Conservation (phyloP, 164 flowering plant species). For the Macadamia integrifolia region DNA sequence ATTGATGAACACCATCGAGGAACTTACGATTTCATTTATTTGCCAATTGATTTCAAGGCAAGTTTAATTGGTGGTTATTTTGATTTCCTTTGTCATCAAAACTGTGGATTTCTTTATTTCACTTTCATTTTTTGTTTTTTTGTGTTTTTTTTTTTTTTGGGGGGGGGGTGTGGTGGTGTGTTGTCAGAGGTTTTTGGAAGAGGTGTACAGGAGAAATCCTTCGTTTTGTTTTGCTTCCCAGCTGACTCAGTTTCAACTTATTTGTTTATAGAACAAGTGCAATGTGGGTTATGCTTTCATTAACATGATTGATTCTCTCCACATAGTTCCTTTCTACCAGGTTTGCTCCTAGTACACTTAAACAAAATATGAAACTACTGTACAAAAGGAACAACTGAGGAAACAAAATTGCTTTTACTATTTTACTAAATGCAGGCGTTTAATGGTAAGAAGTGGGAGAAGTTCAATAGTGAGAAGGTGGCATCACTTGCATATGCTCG, state of each 20-base stretch:
- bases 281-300: slow-evolving; percentile 91
- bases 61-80: slow-evolving; percentile 9
- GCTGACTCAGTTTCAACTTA: neutral
- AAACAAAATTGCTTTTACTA: neutral
- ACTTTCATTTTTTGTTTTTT: neutral
- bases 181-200: neutral
- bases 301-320: slow-evolving; percentile 67
- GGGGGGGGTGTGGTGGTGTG: neutral
- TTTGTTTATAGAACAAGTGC: slow-evolving; percentile 67
- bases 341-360: slow-evolving; percentile 23
- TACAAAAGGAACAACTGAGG: neutral
- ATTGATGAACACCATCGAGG: slow-evolving; percentile 73
- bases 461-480: slow-evolving; percentile 89
- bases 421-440: slow-evolving; percentile 44
- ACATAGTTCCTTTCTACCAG: slow-evolving; percentile 67
- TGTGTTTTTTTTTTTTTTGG: neutral
- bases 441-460: slow-evolving; percentile 90
- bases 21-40: slow-evolving; percentile 74
- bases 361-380: too few species aligned
- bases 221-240: neutral
- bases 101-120: neutral
- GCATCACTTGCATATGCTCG: slow-evolving; percentile 87
- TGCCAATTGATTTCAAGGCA: slow-evolving; percentile 90
- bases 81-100: neutral
- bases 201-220: neutral